A percentile compares a stretch with the other conserved stretches of the same genome.
Evolutionary conservation across 257 asterid species (phyloP).

Genomic region (Nicotiana tomentosiformis): DNA sequence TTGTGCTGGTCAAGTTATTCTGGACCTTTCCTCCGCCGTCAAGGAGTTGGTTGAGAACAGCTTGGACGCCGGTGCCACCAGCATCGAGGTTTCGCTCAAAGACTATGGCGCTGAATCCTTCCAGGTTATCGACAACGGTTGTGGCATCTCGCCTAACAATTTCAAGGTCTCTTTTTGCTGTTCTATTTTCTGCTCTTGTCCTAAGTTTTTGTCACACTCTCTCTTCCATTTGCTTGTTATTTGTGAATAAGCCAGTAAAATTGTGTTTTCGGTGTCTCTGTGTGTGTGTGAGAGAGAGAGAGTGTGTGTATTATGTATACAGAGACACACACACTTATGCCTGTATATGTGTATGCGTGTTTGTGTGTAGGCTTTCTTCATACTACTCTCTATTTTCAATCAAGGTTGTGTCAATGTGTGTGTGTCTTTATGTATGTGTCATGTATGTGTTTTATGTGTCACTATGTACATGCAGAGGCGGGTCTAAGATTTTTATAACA

Average conservation of each 20-base stretch:
- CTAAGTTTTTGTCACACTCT: not conserved
- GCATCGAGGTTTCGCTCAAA: constrained; percentile 66
- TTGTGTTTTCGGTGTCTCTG: not conserved
- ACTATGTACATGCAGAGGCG: too few species aligned
- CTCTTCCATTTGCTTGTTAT: too few species aligned
- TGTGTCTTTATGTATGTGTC: not conserved
- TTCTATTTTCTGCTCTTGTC: not conserved
- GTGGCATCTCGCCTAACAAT: constrained; percentile 75
- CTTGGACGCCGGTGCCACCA: constrained; percentile 93
- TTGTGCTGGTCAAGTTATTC: constrained; percentile 86
- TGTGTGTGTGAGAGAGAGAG: not conserved
- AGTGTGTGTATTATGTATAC: not conserved
- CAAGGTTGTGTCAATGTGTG: not conserved
- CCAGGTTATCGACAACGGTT: constrained; percentile 90
- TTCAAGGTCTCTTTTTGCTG: constrained; percentile 43
- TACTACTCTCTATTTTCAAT: not conserved
- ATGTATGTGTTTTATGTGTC: too few species aligned
- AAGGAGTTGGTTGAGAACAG: constrained; percentile 99
- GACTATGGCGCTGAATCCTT: constrained; percentile 78
- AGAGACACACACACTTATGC: not conserved
- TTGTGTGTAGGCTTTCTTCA: not conserved
- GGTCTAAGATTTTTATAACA: too few species aligned
- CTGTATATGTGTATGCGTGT: not conserved
- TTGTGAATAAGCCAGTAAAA: too few species aligned
- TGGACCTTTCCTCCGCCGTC: constrained; percentile 92